Conservation (phyloP, 208 protist genomes). For the Perkinsela sp. region DNA sequence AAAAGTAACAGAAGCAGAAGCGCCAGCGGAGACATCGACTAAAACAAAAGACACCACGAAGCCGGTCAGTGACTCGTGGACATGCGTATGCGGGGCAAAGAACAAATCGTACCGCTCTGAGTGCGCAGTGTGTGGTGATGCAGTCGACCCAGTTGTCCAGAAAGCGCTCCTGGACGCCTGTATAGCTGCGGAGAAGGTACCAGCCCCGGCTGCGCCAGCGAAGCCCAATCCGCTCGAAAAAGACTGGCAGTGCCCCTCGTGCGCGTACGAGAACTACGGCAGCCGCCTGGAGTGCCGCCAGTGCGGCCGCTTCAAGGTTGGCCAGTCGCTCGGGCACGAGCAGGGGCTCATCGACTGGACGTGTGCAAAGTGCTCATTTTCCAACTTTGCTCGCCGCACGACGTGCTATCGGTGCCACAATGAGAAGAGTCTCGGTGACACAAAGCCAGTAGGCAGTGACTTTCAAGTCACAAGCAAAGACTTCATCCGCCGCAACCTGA, state of each 20-base stretch:
- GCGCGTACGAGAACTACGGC: conserved; percentile 2
- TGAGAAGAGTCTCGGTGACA: background rate
- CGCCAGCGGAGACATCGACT: background rate
- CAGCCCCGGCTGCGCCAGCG: background rate
- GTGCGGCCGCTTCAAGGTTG: conserved; percentile 1
- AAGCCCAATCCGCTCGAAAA: background rate
- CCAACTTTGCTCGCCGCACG: background rate
- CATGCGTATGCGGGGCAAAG: background rate
- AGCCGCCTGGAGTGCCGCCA: conserved; percentile 3
- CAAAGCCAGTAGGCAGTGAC: background rate
- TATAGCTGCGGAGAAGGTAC: background rate
- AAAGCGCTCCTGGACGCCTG: background rate
- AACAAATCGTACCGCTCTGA: background rate
- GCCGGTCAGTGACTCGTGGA: background rate
- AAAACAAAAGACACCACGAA: background rate
- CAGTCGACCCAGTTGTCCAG: background rate
- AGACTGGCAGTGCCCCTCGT: conserved; percentile 3
- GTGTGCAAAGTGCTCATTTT: background rate
- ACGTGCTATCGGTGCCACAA: background rate
- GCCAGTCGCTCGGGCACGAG: background rate
- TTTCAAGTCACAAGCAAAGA: background rate
- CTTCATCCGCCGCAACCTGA: background rate
- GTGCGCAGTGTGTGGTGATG: background rate
- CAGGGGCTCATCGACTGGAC: background rate
- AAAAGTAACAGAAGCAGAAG: background rate